Base-by-base conservation (phyloP, 208 protist genomes). In the Leishmania martiniquensis region DNA sequence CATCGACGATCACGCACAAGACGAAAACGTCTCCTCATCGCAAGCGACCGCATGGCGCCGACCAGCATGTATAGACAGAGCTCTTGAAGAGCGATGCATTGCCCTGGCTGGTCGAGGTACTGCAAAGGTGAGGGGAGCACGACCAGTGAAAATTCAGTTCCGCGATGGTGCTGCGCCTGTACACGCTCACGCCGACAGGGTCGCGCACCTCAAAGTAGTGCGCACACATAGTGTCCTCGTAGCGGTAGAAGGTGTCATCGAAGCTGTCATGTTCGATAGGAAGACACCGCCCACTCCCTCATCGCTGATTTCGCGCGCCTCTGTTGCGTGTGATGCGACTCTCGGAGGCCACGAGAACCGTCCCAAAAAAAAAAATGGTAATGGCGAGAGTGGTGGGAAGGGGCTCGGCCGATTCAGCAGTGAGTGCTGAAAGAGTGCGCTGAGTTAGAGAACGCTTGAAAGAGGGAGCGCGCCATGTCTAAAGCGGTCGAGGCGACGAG, bases 121-220 rank as follows among this genome's bases (percentile, higher is more conserved):
- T 12, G 81, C 86, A 93, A 70, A 88, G 80, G 5, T 85, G 85
- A n/a, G n/a, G n/a, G 75, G 91, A 88, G 85, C 82, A 93, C 72
- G 87, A 76, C 51, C 79, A 81, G 81, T 83, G 93, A 70, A 93
- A 82, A 63, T 90, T 82, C 15, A 91, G 80, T 83, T 93, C 87
- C 76, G 92, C 78, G 34, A 91, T 80, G 39, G 86, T 82, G 65
- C 85, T 72, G 71, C 77, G 75, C 15, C 87, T 65, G 76, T 86
- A 87, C 37, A 91, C 72, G 44, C 78, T 87, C 60, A 86, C 85
- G 0, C 80, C 65, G 1, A 91, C 69, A 12, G 76, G 81, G 37
- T 80, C 83, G 34, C 84, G 81, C 45, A 90, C 89, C 60, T 91
- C 88, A 59, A 91, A 92, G 80, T 84, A 84, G 78, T 95, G 84